phyloP scores from a whole-genome alignment of 2,329 filamentous ascomycete genomes.

The Apiospora pterosperma region DNA sequence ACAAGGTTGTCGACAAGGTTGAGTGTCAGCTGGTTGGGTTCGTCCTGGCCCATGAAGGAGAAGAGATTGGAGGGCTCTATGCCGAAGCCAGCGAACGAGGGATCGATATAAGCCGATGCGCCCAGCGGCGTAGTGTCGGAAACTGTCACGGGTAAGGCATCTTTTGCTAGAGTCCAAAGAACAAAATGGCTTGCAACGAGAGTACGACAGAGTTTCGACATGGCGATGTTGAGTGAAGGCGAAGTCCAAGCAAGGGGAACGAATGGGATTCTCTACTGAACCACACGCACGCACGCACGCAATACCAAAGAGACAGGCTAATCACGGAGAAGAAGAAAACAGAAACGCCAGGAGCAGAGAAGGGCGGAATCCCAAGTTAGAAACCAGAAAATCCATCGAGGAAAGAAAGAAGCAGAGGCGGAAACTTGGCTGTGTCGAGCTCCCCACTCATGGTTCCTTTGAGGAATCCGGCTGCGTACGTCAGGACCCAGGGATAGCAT shows the following conservation, averaged over 20 bases:
- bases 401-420: background rate
- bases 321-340: no score
- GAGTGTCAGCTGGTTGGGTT: constrained; percentile 40
- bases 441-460: background rate
- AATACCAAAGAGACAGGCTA: no score
- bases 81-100: constrained; percentile 46
- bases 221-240: background rate
- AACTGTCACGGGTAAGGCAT: constrained; percentile 6
- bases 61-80: constrained; percentile 51
- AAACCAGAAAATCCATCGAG: background rate
- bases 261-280: background rate
- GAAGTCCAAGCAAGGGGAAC: background rate
- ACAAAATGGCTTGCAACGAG: constrained; percentile 1
- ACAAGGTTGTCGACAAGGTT: constrained; percentile 46
- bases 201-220: background rate
- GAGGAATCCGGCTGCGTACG: background rate
- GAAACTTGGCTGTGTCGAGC: background rate
- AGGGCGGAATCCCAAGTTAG: background rate
- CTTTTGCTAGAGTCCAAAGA: background rate
- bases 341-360: background rate
- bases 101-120: constrained; percentile 26
- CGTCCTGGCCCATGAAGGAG: constrained; percentile 42
- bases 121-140: constrained; percentile 9
- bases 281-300: background rate
- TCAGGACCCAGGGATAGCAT: background rate